Conservation (phyloP, 2,329 filamentous ascomycete species). For the Aspergillus ochraceoroseus region DNA sequence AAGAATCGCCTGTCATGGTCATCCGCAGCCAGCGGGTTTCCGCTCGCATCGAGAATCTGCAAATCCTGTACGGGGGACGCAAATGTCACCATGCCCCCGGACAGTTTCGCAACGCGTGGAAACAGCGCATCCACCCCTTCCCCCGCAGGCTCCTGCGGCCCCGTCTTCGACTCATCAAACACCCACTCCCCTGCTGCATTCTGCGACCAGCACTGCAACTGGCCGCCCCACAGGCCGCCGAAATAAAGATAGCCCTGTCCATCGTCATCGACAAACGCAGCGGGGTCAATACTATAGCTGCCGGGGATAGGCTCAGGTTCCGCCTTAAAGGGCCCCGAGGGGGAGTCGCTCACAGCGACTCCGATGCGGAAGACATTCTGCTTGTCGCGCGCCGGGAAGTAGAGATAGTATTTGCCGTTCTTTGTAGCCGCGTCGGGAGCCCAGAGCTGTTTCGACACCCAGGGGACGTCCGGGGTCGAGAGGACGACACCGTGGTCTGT, state of each 20-base stretch:
- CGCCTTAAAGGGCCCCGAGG: conserved; percentile 65
- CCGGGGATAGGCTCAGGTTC: conserved; percentile 62
- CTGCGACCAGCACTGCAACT: conserved; percentile 70
- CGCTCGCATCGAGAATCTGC: conserved; percentile 60
- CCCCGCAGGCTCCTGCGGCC: conserved; percentile 57
- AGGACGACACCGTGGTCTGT: conserved; percentile 70
- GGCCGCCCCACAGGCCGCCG: conserved; percentile 74
- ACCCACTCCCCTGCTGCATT: conserved; percentile 35
- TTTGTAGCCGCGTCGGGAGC: conserved; percentile 68
- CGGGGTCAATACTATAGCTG: conserved; percentile 72
- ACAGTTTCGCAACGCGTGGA: conserved; percentile 62
- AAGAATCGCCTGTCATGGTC: conserved; percentile 74
- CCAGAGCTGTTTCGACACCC: conserved; percentile 76
- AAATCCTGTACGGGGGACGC: conserved; percentile 54
- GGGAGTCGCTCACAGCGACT: conserved; percentile 59
- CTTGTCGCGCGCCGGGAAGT: conserved; percentile 70
- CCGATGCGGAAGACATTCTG: conserved; percentile 68
- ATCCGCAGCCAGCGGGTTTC: conserved; percentile 56
- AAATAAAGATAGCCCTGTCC: conserved; percentile 66
- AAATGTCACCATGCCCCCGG: conserved; percentile 62
- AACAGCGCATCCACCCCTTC: conserved; percentile 55
- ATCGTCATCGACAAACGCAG: conserved; percentile 67
- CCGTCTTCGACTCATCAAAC: conserved; percentile 42
- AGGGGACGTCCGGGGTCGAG: conserved; percentile 61
- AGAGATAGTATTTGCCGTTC: conserved; percentile 68